Base-by-base conservation (phyloP, 257 asterid genomes). In the Fraxinus quadrangulata region DNA sequence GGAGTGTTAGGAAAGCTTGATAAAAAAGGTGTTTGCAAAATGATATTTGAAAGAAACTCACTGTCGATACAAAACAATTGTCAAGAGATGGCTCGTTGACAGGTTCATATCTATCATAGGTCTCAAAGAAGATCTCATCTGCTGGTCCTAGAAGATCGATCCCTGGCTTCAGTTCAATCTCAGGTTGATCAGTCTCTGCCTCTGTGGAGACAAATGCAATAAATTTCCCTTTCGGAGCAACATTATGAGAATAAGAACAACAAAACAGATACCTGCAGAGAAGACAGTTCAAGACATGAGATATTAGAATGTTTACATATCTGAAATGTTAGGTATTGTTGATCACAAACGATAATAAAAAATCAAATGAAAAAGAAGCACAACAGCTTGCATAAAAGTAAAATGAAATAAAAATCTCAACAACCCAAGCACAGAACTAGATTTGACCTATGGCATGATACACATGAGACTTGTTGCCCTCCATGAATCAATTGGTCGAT, bases 191-290 rank as follows among this genome's bases (percentile, higher is more conserved):
- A 12, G 97, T 90, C 79, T 94, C 99, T 11, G 99, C 97, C 75
- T 92, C 99, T 2, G 99, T 87, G 3, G 99, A 92, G 82, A 94
- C 99, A 81, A 94, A 92, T 40, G 97, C 99, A 71, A 94, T 94
- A 81, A 81, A 94, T 80, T 94, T 94, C 73, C 97, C 99, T 87
- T 92, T 90, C 4, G 99, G 99, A 54, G 99, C 99, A 84, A 94
- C 99, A 85, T 94, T 94, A 88, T 94, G 99, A 75, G 97, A 86
- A 80, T 92, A 94, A 71, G 99, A 94, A 86, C 97, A 94, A 77
- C 99, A 94, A 73, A 94, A 94, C 77, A 94, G 82, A 80, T 94
- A 94, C 99, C 97, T 94, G 83, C 72, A 72, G 24, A 77, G 56
- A 74, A 70, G 83, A 82, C 21, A 75, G 28, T 49, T 17, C 21